Percentiles rank a stretch among this genome's conserved stretches.
These are phyloP conservation scores for Kwoniella shivajii DNA, from an alignment of 1,284 basidiomycete species.

Conservation along the genomic window DNA sequence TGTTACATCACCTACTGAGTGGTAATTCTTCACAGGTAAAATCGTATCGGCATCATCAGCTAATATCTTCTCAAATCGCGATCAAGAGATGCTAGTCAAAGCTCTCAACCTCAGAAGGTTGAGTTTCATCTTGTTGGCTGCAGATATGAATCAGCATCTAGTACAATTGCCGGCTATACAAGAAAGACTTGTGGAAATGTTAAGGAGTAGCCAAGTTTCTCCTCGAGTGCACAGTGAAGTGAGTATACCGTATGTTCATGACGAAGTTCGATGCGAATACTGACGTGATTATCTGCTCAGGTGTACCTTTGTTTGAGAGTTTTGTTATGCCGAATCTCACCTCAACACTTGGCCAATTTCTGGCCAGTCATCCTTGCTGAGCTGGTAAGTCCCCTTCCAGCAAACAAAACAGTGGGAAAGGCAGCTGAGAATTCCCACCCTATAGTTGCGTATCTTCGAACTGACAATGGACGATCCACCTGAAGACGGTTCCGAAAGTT, in stretches of 20 bases:
- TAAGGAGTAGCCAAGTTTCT: conserved; percentile 72
- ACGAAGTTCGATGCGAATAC: background rate
- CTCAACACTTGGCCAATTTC: conserved; percentile 89
- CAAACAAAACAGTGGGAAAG: background rate
- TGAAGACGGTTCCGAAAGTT: conserved; percentile 75
- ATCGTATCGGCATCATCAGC: conserved; percentile 83
- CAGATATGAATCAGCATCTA: conserved; percentile 86
- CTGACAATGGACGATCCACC: conserved; percentile 56
- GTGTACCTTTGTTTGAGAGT: conserved; percentile 89
- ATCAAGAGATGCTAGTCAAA: conserved; percentile 88
- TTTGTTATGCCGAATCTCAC: conserved; percentile 84
- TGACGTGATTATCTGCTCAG: conserved; percentile 28
- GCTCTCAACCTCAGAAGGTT: conserved; percentile 85
- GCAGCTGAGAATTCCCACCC: background rate
- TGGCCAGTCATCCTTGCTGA: conserved; percentile 97
- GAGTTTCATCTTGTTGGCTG: conserved; percentile 80
- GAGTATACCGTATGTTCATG: conserved; percentile 14
- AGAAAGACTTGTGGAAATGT: conserved; percentile 92
- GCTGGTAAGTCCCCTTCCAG: conserved; percentile 52
- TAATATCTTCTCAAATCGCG: conserved; percentile 95
- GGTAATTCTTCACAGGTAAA: conserved; percentile 67
- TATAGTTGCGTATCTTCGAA: conserved; percentile 63
- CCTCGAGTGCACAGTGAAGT: conserved; percentile 91
- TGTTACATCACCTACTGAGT: conserved; percentile 5
- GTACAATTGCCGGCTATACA: conserved; percentile 89